phyloP scores from a whole-genome alignment of 352 stramenopile species.

The Pseudoperonospora humuli region DNA sequence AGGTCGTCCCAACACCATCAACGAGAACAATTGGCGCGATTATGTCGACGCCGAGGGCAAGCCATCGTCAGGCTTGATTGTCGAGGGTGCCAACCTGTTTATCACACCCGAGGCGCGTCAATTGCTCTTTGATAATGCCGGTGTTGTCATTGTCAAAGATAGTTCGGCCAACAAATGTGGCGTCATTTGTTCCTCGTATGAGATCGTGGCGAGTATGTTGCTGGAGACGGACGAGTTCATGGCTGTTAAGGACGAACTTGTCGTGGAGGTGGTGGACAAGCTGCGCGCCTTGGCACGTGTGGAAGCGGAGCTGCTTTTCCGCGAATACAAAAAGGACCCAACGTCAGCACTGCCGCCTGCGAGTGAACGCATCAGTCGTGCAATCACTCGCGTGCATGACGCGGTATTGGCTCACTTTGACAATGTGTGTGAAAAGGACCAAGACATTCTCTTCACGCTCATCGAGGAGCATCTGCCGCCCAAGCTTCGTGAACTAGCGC shows the following conservation, averaged over 20 bases:
- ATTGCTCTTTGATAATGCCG: constrained; percentile 92
- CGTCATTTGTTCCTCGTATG: constrained; percentile 79
- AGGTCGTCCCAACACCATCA: constrained; percentile 78
- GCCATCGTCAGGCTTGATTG: constrained; percentile 72
- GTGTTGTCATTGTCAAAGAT: constrained; percentile 97
- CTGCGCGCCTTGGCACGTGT: constrained; percentile 88
- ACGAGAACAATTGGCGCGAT: constrained; percentile 81
- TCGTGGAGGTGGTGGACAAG: constrained; percentile 93
- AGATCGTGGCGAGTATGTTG: constrained; percentile 92
- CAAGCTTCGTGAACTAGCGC: constrained; percentile 90
- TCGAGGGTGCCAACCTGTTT: constrained; percentile 84
- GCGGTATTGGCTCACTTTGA: constrained; percentile 89
- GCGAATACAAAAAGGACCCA: constrained; percentile 92
- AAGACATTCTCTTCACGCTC: constrained; percentile 72
- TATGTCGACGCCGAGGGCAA: constrained; percentile 63
- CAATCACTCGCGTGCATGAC: constrained; percentile 96
- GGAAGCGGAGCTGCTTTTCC: constrained; percentile 96
- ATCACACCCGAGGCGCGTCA: constrained; percentile 82
- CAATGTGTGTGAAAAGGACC: constrained; percentile 78
- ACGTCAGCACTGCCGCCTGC: constrained; percentile 83
- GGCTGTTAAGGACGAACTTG: constrained; percentile 90
- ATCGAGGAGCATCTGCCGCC: constrained; percentile 90
- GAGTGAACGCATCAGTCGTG: constrained; percentile 92
- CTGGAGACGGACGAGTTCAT: constrained; percentile 95
- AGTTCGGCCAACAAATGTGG: constrained; percentile 90